Conservation (phyloP, 441 rosid species). For the Metrosideros polymorpha region DNA sequence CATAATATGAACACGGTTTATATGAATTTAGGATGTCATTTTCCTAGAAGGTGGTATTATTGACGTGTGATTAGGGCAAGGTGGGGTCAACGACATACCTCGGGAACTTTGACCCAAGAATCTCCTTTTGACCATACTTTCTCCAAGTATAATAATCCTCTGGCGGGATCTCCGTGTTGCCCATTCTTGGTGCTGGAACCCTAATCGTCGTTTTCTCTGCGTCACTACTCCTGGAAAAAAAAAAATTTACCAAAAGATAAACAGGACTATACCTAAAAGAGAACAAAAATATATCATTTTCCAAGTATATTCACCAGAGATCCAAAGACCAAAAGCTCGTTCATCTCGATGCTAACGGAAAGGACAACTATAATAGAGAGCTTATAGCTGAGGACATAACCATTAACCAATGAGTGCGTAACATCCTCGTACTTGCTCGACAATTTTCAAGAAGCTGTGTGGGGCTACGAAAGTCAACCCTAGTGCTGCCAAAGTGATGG, state of each 20-base stretch:
- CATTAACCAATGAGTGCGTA: neutral
- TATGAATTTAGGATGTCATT: neutral
- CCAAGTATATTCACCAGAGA: neutral
- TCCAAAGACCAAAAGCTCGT: neutral
- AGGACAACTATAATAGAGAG: neutral
- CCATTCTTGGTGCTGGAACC: slow-evolving; percentile 49
- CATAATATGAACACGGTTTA: neutral
- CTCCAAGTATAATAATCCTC: slow-evolving; percentile 86
- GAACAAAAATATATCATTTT: neutral
- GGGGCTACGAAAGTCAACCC: neutral
- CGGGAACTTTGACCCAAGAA: slow-evolving; percentile 55
- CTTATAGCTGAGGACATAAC: neutral
- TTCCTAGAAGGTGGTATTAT: neutral
- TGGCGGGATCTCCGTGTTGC: slow-evolving; percentile 67
- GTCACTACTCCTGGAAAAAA: slow-evolving; percentile 27
- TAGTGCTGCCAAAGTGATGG: neutral
- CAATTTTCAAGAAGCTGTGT: neutral
- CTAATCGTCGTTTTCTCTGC: slow-evolving; percentile 17
- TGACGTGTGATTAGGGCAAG: neutral
- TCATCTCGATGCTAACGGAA: neutral
- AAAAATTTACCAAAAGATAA: neutral
- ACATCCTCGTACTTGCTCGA: neutral
- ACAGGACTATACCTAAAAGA: neutral
- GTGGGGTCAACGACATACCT: slow-evolving; percentile 31
- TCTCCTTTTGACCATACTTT: slow-evolving; percentile 91